Conservation (phyloP, 768 basidiomycete species). For the Rhizopogon vesiculosus region DNA sequence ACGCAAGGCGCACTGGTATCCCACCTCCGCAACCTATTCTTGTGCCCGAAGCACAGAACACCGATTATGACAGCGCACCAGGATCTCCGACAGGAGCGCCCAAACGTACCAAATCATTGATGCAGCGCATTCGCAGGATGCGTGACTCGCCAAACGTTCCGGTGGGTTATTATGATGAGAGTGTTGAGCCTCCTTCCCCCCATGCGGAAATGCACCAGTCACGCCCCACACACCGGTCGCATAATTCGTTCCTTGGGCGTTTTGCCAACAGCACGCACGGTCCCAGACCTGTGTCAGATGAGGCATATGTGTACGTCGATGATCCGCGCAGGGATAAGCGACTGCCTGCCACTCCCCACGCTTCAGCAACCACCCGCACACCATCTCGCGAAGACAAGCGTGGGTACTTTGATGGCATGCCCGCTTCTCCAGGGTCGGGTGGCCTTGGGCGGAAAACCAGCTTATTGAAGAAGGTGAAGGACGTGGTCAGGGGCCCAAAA, state of each 20-base stretch:
- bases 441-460: constrained; percentile 70
- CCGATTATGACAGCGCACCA: constrained; percentile 29
- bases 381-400: constrained; percentile 25
- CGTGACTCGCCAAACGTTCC: constrained; percentile 83
- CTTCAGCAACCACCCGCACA: constrained; percentile 17
- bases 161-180: constrained; percentile 40
- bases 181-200: constrained; percentile 40
- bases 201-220: constrained; percentile 29
- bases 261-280: constrained; percentile 36
- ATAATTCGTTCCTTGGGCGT: constrained; percentile 77
- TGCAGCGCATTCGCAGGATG: constrained; percentile 88
- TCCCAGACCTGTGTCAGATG: constrained; percentile 31
- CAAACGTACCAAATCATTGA: constrained; percentile 76
- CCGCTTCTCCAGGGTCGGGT: constrained; percentile 31
- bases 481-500: constrained; percentile 58
- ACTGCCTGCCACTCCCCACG: constrained; percentile 38
- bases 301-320: constrained; percentile 68
- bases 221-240: constrained; percentile 66
- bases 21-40: constrained; percentile 86
- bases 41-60: constrained; percentile 47
- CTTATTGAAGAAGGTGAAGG: constrained; percentile 75
- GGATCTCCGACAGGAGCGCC: constrained; percentile 45
- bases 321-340: constrained; percentile 48
- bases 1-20: constrained; percentile 45
- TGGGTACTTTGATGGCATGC: constrained; percentile 48